Conservation (phyloP, 257 asterid species). For the Gynochthodes officinalis region DNA sequence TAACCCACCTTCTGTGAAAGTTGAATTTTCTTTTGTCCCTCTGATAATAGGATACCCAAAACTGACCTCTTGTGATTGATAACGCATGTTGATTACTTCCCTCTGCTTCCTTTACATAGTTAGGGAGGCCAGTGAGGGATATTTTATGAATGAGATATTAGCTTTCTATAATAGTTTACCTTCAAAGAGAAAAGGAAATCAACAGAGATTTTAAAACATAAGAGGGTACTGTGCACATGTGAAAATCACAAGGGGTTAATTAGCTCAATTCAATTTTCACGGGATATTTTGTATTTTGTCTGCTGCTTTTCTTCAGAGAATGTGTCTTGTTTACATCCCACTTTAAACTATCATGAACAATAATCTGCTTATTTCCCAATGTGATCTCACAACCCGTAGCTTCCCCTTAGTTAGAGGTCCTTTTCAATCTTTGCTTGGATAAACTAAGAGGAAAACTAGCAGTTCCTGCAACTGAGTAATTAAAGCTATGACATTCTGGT, state of each 20-base stretch:
- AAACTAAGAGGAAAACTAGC: not conserved
- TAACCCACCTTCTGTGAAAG: not conserved
- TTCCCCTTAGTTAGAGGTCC: not conserved
- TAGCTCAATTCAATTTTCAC: not conserved
- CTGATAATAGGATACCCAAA: not conserved
- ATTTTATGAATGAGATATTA: not conserved
- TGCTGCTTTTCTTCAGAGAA: not conserved
- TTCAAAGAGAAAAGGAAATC: not conserved
- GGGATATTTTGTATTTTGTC: not conserved
- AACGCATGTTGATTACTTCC: not conserved
- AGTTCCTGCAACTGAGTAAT: not conserved
- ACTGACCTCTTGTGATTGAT: not conserved
- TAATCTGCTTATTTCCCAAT: not conserved
- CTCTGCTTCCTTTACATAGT: not conserved
- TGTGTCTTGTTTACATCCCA: not conserved
- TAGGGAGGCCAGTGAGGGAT: not conserved
- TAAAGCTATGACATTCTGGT: not conserved
- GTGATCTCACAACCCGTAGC: not conserved
- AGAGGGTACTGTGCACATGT: not conserved
- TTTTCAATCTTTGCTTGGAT: not conserved
- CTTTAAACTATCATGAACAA: not conserved
- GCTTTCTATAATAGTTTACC: too few species aligned
- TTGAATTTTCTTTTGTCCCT: not conserved
- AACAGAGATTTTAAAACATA: not conserved
- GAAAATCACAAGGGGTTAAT: not conserved